Base-by-base conservation (phyloP, 805 yeast species). In the Aciculoconidium aculeatum region DNA sequence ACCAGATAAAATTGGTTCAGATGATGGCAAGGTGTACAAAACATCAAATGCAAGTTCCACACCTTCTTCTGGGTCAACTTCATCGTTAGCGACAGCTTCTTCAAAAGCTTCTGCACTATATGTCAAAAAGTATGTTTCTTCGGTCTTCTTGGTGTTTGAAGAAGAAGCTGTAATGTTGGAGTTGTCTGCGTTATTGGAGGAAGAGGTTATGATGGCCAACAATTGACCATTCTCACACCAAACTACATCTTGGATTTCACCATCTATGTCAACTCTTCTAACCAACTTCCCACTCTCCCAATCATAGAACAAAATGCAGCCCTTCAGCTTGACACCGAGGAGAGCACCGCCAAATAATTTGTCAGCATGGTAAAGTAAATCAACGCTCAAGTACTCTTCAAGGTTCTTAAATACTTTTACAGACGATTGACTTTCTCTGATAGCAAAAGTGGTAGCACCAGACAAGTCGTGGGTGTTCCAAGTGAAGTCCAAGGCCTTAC, bases 191-290 rank as follows among this genome's bases (percentile, higher is more conserved):
- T 46, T 49, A 3, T 40, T 34, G 9, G 51, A 31, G n/a, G 57
- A 47, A 6, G 48, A 33, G 17, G 70, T 61, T 16, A 80, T 62
- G 23, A 92, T 72, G 40, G 90, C 75, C 13, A 92, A 80, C 34
- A 88, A 70, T 49, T 84, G 96, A 35, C 96, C 96, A 42, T 83
- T 81, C 36, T 85, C 95, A 18, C 95, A 77, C 99, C 99, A 92
- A 31, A 81, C 66, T 21, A 92, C 80, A 42, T 82, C 87, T 25
- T 63, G 70, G 11, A 87, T 86, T 39, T 83, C 87, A 32, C 62
- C 69, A 21, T 64, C 69, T 32, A 90, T 87, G 52, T 87, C 95
- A 28, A 92, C 80, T 53, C 94, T 75, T 60, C 95, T 77, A 2
- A 90, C 95, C 37, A 88, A 62, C 30, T 65, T 56, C 40, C 95